Percentiles rank a stretch among this genome's conserved stretches.
Conservation (phyloP, 768 basidiomycete species). For the Phaeotremella skinneri region DNA sequence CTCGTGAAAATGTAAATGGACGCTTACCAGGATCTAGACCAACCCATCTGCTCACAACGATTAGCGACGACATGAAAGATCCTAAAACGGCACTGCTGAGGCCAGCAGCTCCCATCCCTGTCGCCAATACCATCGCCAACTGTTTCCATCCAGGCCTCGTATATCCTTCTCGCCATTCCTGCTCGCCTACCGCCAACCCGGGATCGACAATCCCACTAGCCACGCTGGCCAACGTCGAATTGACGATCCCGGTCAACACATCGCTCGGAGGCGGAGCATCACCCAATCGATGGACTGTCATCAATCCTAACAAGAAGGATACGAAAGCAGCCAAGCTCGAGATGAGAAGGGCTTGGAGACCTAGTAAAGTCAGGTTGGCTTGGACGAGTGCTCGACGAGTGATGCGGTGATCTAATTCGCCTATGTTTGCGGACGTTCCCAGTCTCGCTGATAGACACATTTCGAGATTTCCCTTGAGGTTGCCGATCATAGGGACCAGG, state of each 20-base stretch:
- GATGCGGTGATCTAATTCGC: constrained; percentile 73
- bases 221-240: constrained; percentile 9
- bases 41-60: constrained; percentile 71
- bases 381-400: constrained; percentile 65
- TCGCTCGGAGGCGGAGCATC: constrained; percentile 20
- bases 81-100: constrained; percentile 76
- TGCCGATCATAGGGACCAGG: constrained; percentile 84
- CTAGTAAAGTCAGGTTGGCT: constrained; percentile 81
- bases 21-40: constrained; percentile 75
- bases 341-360: constrained; percentile 88
- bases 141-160: constrained; percentile 53
- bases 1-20: neutral
- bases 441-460: constrained; percentile 97
- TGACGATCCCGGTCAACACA: constrained; percentile 8
- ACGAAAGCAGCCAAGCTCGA: constrained; percentile 80
- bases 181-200: constrained; percentile 30
- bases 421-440: constrained; percentile 90
- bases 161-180: constrained; percentile 49
- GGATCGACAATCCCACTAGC: constrained; percentile 21
- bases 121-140: constrained; percentile 53
- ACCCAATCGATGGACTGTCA: constrained; percentile 48
- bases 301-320: constrained; percentile 67
- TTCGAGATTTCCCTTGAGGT: constrained; percentile 94
- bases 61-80: constrained; percentile 83
- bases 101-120: constrained; percentile 71